A percentile compares a stretch with the other conserved stretches of the same genome.
phyloP scores from a whole-genome alignment of 139 green algal species.

The Chloropicon primus region DNA sequence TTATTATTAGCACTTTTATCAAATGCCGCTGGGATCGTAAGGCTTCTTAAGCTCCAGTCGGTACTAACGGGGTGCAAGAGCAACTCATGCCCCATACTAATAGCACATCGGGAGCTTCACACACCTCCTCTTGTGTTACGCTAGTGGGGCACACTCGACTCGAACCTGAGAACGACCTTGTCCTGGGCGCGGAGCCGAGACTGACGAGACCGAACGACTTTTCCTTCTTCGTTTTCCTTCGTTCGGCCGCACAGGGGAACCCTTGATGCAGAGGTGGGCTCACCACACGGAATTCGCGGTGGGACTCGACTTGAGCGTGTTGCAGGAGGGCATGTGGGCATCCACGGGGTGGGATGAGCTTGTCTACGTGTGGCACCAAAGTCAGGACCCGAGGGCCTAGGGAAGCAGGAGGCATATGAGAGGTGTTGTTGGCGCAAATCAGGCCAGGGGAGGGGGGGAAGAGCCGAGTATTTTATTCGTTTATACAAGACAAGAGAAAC shows the following conservation, averaged over 20 bases:
- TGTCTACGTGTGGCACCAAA: slow-evolving; percentile 45
- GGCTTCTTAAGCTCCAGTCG: not conserved
- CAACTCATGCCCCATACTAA: not conserved
- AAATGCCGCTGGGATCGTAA: not conserved
- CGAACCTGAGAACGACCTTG: too few species aligned
- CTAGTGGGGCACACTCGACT: not conserved
- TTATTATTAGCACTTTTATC: not conserved
- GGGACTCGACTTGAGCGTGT: slow-evolving; percentile 71
- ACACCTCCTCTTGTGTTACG: not conserved
- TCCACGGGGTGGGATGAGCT: slow-evolving; percentile 70
- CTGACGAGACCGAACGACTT: too few species aligned
- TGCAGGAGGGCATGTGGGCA: slow-evolving; percentile 68
- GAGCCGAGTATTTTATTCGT: too few species aligned
- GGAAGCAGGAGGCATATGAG: too few species aligned
- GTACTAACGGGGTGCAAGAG: not conserved
- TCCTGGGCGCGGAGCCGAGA: too few species aligned
- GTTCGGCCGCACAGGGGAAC: not conserved
- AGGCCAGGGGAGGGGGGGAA: too few species aligned
- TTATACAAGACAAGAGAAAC: too few species aligned
- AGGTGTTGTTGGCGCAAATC: too few species aligned
- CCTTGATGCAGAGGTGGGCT: slow-evolving; percentile 41
- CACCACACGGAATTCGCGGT: slow-evolving; percentile 69
- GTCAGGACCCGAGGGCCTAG: not conserved
- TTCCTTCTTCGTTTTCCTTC: not conserved
- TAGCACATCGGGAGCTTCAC: not conserved